phyloP scores from a whole-genome alignment of 2,329 filamentous ascomycete species.

The Sclerotinia nivalis region DNA sequence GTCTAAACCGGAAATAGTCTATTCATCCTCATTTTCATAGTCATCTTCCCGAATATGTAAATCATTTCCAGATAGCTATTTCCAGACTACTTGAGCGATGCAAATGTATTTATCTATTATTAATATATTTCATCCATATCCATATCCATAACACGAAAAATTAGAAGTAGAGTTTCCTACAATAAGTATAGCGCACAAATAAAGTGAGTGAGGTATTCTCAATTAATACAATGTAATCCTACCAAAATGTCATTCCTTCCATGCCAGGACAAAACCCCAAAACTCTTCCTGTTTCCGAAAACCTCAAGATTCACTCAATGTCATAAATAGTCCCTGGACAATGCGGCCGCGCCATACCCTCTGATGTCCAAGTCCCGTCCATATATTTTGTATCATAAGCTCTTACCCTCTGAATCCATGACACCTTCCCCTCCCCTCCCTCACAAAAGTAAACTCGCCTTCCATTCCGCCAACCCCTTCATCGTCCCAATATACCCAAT shows the following conservation, averaged over 20 bases:
- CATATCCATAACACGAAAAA: background rate
- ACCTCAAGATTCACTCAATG: background rate
- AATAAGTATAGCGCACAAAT: background rate
- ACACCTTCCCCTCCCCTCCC: background rate
- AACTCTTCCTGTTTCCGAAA: background rate
- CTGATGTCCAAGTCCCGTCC: background rate
- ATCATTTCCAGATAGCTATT: no score
- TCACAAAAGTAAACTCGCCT: slow-evolving; percentile 20
- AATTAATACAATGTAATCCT: background rate
- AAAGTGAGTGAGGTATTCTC: background rate
- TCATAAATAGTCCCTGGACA: background rate
- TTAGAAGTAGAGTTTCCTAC: background rate
- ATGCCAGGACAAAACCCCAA: background rate
- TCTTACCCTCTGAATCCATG: background rate
- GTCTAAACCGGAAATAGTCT: no score
- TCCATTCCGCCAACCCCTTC: slow-evolving; percentile 28
- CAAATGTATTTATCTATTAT: background rate
- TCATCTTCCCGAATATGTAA: no score
- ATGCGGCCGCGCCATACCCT: background rate
- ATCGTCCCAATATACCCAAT: slow-evolving; percentile 34
- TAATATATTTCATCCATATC: background rate
- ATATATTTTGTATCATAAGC: background rate
- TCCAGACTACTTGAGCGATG: no score
- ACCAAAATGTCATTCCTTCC: background rate
- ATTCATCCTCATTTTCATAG: no score